These are phyloP conservation scores for Chlorella sorokiniana DNA, from an alignment of 139 green algal species.

Conservation along the genomic window DNA sequence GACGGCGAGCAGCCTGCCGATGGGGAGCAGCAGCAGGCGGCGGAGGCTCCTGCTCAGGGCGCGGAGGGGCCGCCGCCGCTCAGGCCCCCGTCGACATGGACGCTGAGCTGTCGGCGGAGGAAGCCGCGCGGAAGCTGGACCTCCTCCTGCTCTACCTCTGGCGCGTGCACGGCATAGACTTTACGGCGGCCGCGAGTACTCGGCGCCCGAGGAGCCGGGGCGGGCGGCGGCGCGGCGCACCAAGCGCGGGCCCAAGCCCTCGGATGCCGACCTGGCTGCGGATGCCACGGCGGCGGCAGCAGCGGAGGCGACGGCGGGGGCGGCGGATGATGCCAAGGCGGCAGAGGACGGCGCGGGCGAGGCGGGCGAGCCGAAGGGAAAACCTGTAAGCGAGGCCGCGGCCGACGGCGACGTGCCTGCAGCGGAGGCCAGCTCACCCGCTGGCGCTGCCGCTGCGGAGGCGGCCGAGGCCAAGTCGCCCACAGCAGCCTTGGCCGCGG, in stretches of 20 bases:
- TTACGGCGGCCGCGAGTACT: slow-evolving; percentile 68
- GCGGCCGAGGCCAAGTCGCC: background rate
- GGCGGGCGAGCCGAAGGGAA: background rate
- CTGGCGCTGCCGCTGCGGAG: background rate
- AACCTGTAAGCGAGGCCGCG: background rate
- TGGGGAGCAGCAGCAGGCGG: background rate
- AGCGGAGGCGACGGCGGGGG: background rate
- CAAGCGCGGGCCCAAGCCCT: slow-evolving; percentile 21
- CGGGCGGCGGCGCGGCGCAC: slow-evolving; percentile 22
- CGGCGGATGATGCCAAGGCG: slow-evolving; percentile 14
- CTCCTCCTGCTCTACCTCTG: slow-evolving; percentile 88
- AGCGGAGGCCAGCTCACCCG: background rate
- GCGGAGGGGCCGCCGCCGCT: background rate
- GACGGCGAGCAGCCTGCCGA: background rate
- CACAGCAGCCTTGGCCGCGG: too few species aligned
- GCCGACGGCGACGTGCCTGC: slow-evolving; percentile 3
- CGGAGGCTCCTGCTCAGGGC: slow-evolving; percentile 20
- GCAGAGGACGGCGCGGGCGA: background rate
- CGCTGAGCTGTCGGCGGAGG: slow-evolving; percentile 31
- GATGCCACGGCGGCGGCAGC: background rate
- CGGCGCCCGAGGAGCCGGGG: slow-evolving; percentile 15
- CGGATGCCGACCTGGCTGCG: slow-evolving; percentile 26
- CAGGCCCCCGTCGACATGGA: slow-evolving; percentile 2
- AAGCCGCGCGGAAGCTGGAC: slow-evolving; percentile 71
- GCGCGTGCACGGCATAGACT: slow-evolving; percentile 91